Base-by-base conservation (phyloP, 805 yeast genomes). In the Ogataea populi-albae region DNA sequence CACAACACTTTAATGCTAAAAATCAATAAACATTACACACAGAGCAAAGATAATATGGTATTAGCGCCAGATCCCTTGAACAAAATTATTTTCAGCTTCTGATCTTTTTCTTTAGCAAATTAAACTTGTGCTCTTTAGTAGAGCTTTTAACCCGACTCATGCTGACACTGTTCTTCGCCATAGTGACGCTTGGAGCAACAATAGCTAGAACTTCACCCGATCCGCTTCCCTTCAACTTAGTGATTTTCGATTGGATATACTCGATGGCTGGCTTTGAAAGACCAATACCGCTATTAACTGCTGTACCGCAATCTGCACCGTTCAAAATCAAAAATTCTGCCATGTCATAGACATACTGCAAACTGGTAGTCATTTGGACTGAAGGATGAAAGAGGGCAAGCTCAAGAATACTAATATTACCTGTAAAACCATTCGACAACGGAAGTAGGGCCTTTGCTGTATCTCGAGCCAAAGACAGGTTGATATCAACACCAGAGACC, bases 311-410 rank as follows among this genome's bases (percentile, higher is more conserved):
- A 8, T 65, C 61, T 21, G 75, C 64, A 6, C 84, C 85, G 54
- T 79, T 81, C 30, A 77, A 59, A 1, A 77, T 41, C 9, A 83
- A 52, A 10, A 79, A 61, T 48, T 82, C 87, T 0, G 85, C 66
- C 14, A 69, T 53, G 53, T 56, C 79, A 55, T 52, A 79, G 11
- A 25, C 4, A n/a, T 20, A 28, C 7, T 40, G 46, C 9, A 45
- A 39, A 12, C 40, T 34, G 4, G 34, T 40, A 15, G 19, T 27
- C n/a, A n/a, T n/a, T n/a, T n/a, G n/a, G 1, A 30, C 25, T 4
- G 49, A 35, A 0, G 57, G 57, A 73, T 33, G 77, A 3, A 26
- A 59, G 27, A 82, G 55, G 1, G 87, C 73, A 48, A 79, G 79
- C 38, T 70, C 77, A 33, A 73, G 59, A 4, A 69, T 30, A 1